These are phyloP conservation scores for Boeremia exigua DNA, from an alignment of 2,329 filamentous ascomycete genomes.

Conservation along the genomic window DNA sequence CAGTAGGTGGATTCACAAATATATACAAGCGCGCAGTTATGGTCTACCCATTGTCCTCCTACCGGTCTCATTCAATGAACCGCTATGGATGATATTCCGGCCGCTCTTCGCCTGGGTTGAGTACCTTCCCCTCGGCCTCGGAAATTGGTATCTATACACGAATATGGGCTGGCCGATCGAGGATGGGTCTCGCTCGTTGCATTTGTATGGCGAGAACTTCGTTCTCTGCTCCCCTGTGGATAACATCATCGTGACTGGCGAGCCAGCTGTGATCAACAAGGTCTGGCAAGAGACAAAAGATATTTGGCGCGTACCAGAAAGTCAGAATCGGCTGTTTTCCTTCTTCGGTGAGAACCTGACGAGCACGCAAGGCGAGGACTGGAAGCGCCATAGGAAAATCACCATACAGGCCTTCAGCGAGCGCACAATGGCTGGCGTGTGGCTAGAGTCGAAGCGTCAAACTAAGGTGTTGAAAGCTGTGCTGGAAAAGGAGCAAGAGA, in stretches of 20 bases:
- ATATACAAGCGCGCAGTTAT: slow-evolving; percentile 18
- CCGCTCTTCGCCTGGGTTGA: slow-evolving; percentile 25
- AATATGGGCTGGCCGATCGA: slow-evolving; percentile 33
- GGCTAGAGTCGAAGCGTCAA: slow-evolving; percentile 18
- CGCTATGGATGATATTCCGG: slow-evolving; percentile 29
- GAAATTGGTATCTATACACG: slow-evolving; percentile 29
- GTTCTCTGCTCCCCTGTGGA: slow-evolving; percentile 31
- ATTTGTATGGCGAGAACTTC: slow-evolving; percentile 29
- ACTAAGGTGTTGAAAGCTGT: slow-evolving; percentile 6
- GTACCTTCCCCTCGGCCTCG: slow-evolving; percentile 24
- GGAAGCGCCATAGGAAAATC: slow-evolving; percentile 32
- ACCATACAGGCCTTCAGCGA: slow-evolving; percentile 27
- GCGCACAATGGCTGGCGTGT: slow-evolving; percentile 17
- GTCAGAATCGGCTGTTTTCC: slow-evolving; percentile 23
- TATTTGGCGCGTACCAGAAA: slow-evolving; percentile 15
- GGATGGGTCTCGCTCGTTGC: slow-evolving; percentile 21
- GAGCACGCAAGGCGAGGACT: slow-evolving; percentile 25
- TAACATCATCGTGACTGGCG: slow-evolving; percentile 28
- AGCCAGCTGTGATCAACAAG: slow-evolving; percentile 20
- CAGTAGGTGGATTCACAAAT: slow-evolving; percentile 18
- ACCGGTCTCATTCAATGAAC: slow-evolving; percentile 29
- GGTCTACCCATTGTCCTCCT: slow-evolving; percentile 27
- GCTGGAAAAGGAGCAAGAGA: neutral
- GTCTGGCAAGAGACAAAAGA: slow-evolving; percentile 18
- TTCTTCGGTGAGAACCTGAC: slow-evolving; percentile 29